A percentile compares a stretch with the other conserved stretches of the same genome.
Evolutionary conservation across 2,329 filamentous ascomycete species (phyloP).

Genomic region (Fonsecaea nubica): DNA sequence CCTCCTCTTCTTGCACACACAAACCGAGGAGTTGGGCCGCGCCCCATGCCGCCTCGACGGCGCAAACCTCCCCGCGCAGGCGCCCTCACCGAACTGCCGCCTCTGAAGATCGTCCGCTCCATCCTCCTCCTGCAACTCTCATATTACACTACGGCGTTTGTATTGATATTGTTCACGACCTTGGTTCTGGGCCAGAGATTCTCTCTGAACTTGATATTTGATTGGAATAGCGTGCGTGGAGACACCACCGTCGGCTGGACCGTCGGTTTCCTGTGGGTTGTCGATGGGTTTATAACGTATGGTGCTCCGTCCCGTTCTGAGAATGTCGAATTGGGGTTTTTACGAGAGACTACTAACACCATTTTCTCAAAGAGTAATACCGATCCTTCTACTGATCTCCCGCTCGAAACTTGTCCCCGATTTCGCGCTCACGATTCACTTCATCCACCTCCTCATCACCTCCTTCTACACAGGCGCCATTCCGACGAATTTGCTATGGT

Average conservation of each 20-base stretch:
- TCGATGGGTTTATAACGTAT: slow-evolving; percentile 70
- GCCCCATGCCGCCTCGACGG: slow-evolving; percentile 59
- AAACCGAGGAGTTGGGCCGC: background rate
- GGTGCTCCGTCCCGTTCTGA: slow-evolving; percentile 39
- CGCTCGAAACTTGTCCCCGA: slow-evolving; percentile 94
- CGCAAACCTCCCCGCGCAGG: slow-evolving; percentile 70
- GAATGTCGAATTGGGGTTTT: background rate
- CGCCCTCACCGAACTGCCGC: slow-evolving; percentile 70
- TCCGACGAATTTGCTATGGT: slow-evolving; percentile 85
- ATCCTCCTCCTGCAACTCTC: slow-evolving; percentile 69
- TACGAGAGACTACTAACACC: background rate
- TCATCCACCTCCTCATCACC: slow-evolving; percentile 78
- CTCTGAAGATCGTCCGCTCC: slow-evolving; percentile 70
- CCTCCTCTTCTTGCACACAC: slow-evolving; percentile 27
- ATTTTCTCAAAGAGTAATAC: slow-evolving; percentile 69
- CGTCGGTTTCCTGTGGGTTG: slow-evolving; percentile 69
- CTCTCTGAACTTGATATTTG: slow-evolving; percentile 64
- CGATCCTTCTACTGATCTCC: slow-evolving; percentile 80
- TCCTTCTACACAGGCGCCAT: slow-evolving; percentile 78
- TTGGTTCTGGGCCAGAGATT: slow-evolving; percentile 69
- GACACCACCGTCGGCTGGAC: slow-evolving; percentile 76
- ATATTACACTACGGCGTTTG: slow-evolving; percentile 67
- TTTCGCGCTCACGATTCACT: slow-evolving; percentile 87
- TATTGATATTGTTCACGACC: slow-evolving; percentile 71
- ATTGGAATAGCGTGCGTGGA: slow-evolving; percentile 68